A percentile compares a stretch with the other conserved stretches of the same genome.
Evolutionary conservation across 306 rosid genomes (phyloP).

Genomic region (Vigna angularis): DNA sequence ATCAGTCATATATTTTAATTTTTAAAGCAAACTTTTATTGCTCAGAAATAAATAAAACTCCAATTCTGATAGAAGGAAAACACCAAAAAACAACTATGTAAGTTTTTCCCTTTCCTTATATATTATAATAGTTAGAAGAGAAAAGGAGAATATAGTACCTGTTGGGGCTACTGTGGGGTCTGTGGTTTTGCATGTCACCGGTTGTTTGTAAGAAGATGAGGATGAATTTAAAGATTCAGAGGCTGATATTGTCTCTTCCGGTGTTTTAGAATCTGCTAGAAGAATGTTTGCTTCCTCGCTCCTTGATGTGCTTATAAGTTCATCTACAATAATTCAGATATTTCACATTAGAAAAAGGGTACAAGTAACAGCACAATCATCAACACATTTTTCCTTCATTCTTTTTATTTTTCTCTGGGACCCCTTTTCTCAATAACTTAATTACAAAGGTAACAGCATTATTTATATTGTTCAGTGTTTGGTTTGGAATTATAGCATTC

Average conservation of each 20-base stretch:
- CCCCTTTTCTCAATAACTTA: constrained; percentile 37
- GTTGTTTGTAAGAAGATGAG: constrained; percentile 71
- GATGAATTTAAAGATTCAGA: constrained; percentile 70
- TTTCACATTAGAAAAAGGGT: constrained; percentile 2
- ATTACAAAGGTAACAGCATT: background rate
- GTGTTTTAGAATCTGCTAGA: constrained; percentile 49
- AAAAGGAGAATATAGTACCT: constrained; percentile 38
- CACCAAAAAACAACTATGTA: background rate
- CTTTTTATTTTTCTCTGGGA: constrained; percentile 35
- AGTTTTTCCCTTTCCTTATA: background rate
- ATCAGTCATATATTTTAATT: background rate
- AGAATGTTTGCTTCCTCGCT: constrained; percentile 54
- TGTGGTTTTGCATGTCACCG: constrained; percentile 46
- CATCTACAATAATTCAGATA: constrained; percentile 47
- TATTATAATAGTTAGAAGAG: constrained; percentile 11
- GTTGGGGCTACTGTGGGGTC: constrained; percentile 47
- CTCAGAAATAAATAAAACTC: background rate
- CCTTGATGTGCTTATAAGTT: constrained; percentile 49
- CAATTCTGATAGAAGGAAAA: background rate
- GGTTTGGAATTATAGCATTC: constrained; percentile 4
- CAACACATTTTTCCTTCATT: constrained; percentile 25
- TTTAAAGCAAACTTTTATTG: background rate
- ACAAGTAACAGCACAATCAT: constrained; percentile 31
- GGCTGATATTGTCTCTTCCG: constrained; percentile 57
- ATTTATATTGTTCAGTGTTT: constrained; percentile 11